A percentile compares a stretch with the other conserved stretches of the same genome.
Evolutionary conservation across 441 rosid genomes (phyloP).

Genomic region (Pelargonium cotyledonis): DNA sequence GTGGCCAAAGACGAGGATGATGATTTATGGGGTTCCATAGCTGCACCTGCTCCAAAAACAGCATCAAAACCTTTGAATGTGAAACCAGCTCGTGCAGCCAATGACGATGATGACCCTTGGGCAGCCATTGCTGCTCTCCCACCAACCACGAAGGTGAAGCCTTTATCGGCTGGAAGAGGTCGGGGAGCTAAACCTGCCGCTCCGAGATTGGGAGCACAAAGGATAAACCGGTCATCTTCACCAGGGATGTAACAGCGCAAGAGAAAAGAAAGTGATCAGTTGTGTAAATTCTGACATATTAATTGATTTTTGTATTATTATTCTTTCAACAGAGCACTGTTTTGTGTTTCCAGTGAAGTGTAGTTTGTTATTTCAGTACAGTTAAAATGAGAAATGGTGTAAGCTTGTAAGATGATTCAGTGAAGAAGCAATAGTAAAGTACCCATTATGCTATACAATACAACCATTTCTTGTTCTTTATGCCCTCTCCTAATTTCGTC

Average conservation of each 20-base stretch:
- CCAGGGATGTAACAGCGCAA: constrained; percentile 51
- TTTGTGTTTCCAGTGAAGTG: too few relatives aligned
- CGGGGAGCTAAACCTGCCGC: constrained; percentile 68
- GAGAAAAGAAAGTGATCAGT: background rate
- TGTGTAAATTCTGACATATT: background rate
- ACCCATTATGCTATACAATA: too few relatives aligned
- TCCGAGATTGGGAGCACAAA: constrained; percentile 77
- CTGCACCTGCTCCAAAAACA: constrained; percentile 74
- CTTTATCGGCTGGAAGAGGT: constrained; percentile 70
- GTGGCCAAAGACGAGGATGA: constrained; percentile 53
- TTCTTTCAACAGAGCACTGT: too few relatives aligned
- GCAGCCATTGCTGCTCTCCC: constrained; percentile 94
- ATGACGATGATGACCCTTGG: constrained; percentile 81
- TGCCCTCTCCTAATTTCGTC: too few relatives aligned
- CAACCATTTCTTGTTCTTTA: too few relatives aligned
- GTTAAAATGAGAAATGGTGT: too few relatives aligned
- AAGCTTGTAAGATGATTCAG: too few relatives aligned
- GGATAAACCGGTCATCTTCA: constrained; percentile 75
- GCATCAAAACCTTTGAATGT: constrained; percentile 55
- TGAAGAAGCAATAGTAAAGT: too few relatives aligned
- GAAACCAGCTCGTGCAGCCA: constrained; percentile 41
- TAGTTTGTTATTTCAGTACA: too few relatives aligned
- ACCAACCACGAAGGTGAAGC: constrained; percentile 77
- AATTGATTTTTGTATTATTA: too few relatives aligned
- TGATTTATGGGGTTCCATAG: constrained; percentile 96